Evolutionary conservation across 2,329 filamentous ascomycete genomes (phyloP), one percentile per base, ranked within the genome.

Genomic region (Cladosporium sp.): DNA sequence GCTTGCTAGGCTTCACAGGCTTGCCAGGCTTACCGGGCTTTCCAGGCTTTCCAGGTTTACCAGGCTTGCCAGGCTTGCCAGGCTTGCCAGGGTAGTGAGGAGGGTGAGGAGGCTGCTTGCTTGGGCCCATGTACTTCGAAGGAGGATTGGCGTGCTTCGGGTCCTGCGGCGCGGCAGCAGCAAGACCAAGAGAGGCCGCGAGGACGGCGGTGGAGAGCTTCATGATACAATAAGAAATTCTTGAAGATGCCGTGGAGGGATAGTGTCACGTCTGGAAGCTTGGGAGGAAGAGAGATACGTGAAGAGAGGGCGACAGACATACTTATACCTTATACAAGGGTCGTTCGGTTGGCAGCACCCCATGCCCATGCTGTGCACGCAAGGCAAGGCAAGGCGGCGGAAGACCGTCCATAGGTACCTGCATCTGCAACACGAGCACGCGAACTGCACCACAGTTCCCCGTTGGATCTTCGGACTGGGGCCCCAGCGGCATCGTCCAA

Each of bases 1-100:
- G 85, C 5, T 44, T 44, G n/a, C 28, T 29, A 12, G 57, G 37
- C 26, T 28, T 28, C 12, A 28, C 37, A 16, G 40, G 40, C 11
- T 46, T 33, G 5, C 57, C 57, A 59, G 57, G 35, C 40, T 60
- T 46, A 29, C 23, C 37, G 6, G 53, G 53, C 31, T 57, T 57
- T 5, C 29, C 18, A 8, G 55, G 55, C 28, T 53, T 53, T 28
- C 50, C 50, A 33, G 53, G 56, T 14, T 62, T 37, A 3, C 23
- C 26, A 16, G 57, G 57, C 29, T 28, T n/a, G 12, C 21, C 28
- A 33, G 52, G 52, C 28, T 33, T 31, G 12, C 21, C 28, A 33
- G 52, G 52, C 28, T 33, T 31, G 12, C 16, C 16, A 33, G 50
- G 50, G 26, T 53, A 29, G 23, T 53, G 50, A 53, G 50, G 59